These are phyloP conservation scores for Mycosphaerella arachidis DNA, from an alignment of 2,329 filamentous ascomycete species.

Conservation along the genomic window DNA sequence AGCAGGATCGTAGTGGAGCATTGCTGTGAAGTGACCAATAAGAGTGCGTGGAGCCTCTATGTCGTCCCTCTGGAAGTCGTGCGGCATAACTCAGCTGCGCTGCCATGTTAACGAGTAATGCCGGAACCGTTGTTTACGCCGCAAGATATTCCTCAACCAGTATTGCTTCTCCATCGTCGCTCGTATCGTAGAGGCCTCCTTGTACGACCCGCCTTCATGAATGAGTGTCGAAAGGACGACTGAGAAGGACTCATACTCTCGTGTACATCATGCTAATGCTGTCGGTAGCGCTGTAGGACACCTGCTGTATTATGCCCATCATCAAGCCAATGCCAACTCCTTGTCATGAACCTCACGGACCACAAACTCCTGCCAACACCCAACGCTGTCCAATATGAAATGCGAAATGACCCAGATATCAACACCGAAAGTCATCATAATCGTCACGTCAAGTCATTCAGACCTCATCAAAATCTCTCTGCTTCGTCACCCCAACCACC, in stretches of 20 bases:
- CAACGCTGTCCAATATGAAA: neutral
- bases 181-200: too few relatives aligned
- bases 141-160: too few relatives aligned
- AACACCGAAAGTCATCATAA: neutral
- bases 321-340: neutral
- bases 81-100: too few relatives aligned
- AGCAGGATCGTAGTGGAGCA: neutral
- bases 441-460: neutral
- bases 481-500: constrained; percentile 29
- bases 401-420: neutral
- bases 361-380: neutral
- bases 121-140: too few relatives aligned
- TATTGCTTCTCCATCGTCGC: too few relatives aligned
- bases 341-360: too few relatives aligned
- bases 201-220: too few relatives aligned
- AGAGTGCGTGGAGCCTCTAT: neutral
- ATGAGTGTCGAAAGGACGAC: too few relatives aligned
- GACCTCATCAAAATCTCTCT: too few relatives aligned
- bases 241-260: neutral
- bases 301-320: neutral
- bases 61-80: too few relatives aligned
- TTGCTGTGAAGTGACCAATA: neutral
- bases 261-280: neutral
- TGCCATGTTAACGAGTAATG: too few relatives aligned
- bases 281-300: neutral